Conservation (phyloP, 257 asterid genomes). For the Jacaranda copaia region DNA sequence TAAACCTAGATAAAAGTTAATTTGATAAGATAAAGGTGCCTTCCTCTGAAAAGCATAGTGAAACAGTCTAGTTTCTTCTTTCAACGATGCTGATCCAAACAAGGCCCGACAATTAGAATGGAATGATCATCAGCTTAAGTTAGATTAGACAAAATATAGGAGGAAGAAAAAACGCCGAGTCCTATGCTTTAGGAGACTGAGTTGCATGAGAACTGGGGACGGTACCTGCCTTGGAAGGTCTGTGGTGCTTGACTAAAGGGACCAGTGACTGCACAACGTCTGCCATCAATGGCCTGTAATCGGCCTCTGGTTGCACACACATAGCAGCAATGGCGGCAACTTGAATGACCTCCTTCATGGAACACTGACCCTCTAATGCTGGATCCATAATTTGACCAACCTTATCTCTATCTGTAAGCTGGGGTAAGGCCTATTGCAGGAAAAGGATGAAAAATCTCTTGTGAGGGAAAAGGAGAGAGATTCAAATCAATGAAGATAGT, state of each 20-base stretch:
- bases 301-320: conserved; percentile 94
- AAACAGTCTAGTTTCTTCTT: too few species aligned
- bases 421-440: conserved; percentile 69
- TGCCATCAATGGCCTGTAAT: conserved; percentile 89
- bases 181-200: conserved; percentile 59
- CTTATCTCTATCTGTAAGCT: conserved; percentile 82
- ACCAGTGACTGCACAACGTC: conserved; percentile 92
- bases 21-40: too few species aligned
- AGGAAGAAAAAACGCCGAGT: not conserved
- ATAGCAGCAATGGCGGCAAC: conserved; percentile 94
- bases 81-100: too few species aligned
- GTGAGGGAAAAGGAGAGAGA: not conserved
- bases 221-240: conserved; percentile 52
- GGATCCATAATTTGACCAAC: conserved; percentile 89
- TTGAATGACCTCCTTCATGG: conserved; percentile 87
- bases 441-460: too few species aligned
- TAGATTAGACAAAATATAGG: too few species aligned
- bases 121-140: too few species aligned
- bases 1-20: too few species aligned
- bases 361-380: conserved; percentile 76
- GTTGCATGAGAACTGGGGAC: conserved; percentile 44
- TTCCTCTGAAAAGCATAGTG: too few species aligned
- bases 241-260: conserved; percentile 72
- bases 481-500: not conserved
- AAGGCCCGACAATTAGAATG: too few species aligned